Conservation (phyloP, 306 rosid species). For the Casuarina cunninghamiana region DNA sequence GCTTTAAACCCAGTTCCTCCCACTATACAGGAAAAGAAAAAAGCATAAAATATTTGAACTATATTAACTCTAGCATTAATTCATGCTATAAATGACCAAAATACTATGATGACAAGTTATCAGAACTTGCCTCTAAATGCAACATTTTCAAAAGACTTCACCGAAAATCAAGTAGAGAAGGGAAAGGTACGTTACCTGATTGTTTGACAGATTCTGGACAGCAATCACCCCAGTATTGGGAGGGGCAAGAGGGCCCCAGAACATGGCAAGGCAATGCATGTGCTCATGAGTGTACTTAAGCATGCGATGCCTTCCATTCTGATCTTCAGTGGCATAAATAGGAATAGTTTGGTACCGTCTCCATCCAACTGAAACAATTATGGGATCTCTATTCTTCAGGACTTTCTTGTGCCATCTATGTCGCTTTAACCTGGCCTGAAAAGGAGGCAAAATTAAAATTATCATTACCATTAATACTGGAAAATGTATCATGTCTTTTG, state of each 20-base stretch:
- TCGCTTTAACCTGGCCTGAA: conserved; percentile 86
- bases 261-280: conserved; percentile 90
- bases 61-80: background rate
- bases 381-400: conserved; percentile 84
- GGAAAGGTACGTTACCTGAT: conserved; percentile 49
- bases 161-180: conserved; percentile 18
- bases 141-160: background rate
- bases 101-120: background rate
- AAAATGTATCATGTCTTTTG: background rate
- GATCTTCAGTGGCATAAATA: conserved; percentile 83
- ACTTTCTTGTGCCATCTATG: conserved; percentile 96
- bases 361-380: conserved; percentile 92
- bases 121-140: background rate
- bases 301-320: conserved; percentile 86
- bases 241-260: conserved; percentile 97
- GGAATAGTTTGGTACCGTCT: conserved; percentile 95
- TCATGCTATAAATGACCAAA: background rate
- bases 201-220: conserved; percentile 75
- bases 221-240: conserved; percentile 90
- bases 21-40: background rate
- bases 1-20: background rate
- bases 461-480: no score
- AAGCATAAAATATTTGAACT: background rate
- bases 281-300: conserved; percentile 96
- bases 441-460: conserved; percentile 1